These are phyloP conservation scores for Groenewaldozyma salmanticensis DNA, from an alignment of 805 yeast genomes.

Conservation along the genomic window DNA sequence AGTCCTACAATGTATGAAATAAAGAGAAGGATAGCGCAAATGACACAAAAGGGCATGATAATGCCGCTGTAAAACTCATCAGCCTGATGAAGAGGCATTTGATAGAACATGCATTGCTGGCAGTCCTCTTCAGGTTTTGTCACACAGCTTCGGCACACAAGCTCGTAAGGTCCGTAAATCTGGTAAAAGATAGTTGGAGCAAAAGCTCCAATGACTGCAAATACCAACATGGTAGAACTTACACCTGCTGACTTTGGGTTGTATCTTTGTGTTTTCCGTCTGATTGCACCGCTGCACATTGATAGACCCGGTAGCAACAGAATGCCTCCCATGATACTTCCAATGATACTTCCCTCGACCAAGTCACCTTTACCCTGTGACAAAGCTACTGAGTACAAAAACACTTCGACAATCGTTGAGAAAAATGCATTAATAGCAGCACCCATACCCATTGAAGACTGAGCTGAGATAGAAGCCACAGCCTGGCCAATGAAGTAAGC, in stretches of 20 bases:
- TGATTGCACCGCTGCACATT: slow-evolving; percentile 96
- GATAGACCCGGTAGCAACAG: slow-evolving; percentile 85
- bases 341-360: slow-evolving; percentile 94
- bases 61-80: slow-evolving; percentile 56
- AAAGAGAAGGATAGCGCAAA: slow-evolving; percentile 74
- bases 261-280: slow-evolving; percentile 86
- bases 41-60: slow-evolving; percentile 71
- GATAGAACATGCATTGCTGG: slow-evolving; percentile 63
- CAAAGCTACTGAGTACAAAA: slow-evolving; percentile 83
- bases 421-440: slow-evolving; percentile 97
- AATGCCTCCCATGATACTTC: slow-evolving; percentile 88
- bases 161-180: slow-evolving; percentile 78
- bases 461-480: slow-evolving; percentile 98
- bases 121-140: slow-evolving; percentile 30
- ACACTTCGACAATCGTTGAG: slow-evolving; percentile 91
- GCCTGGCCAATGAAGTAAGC: slow-evolving; percentile 98
- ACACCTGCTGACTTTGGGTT: slow-evolving; percentile 97
- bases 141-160: slow-evolving; percentile 54
- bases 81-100: slow-evolving; percentile 56
- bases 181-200: slow-evolving; percentile 87
- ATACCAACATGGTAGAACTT: slow-evolving; percentile 87
- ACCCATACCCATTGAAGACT: slow-evolving; percentile 97
- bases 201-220: slow-evolving; percentile 82
- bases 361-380: slow-evolving; percentile 74
- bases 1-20: slow-evolving; percentile 81